Evolutionary conservation across 179 eudicot species (phyloP).

Genomic region (Carnegiea gigantea): DNA sequence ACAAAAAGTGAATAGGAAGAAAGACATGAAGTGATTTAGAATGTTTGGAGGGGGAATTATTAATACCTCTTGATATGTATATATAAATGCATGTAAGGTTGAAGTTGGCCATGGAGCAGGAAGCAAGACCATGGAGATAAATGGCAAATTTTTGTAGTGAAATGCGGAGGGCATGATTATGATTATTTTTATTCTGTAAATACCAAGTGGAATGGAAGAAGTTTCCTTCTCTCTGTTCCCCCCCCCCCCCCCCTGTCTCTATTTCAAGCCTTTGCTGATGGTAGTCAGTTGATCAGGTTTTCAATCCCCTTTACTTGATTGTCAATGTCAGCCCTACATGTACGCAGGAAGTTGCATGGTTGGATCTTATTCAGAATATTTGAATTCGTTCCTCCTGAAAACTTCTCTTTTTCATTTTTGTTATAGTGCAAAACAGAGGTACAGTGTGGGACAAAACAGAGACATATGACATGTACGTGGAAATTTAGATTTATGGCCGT

Average conservation of each 20-base stretch:
- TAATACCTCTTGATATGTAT: slow-evolving; percentile 19
- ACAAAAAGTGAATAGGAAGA: slow-evolving; percentile 5
- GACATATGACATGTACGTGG: no score
- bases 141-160: slow-evolving; percentile 41
- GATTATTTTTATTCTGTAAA: slow-evolving; percentile 6
- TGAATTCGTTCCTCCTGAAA: no score
- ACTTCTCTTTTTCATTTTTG: no score
- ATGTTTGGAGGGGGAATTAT: neutral
- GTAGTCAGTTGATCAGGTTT: neutral
- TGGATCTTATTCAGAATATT: no score
- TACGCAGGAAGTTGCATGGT: no score
- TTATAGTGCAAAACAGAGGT: no score
- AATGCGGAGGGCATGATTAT: slow-evolving; percentile 30
- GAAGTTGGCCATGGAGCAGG: slow-evolving; percentile 22
- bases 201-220: neutral
- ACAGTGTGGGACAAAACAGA: no score
- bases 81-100: slow-evolving; percentile 19
- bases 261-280: neutral
- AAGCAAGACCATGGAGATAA: slow-evolving; percentile 20
- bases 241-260: neutral
- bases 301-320: no score
- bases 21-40: slow-evolving; percentile 13
- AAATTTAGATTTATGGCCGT: no score
- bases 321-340: no score
- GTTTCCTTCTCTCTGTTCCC: neutral